Conservation (phyloP, 768 basidiomycete species). For the Trichaptum fuscoviolaceum region DNA sequence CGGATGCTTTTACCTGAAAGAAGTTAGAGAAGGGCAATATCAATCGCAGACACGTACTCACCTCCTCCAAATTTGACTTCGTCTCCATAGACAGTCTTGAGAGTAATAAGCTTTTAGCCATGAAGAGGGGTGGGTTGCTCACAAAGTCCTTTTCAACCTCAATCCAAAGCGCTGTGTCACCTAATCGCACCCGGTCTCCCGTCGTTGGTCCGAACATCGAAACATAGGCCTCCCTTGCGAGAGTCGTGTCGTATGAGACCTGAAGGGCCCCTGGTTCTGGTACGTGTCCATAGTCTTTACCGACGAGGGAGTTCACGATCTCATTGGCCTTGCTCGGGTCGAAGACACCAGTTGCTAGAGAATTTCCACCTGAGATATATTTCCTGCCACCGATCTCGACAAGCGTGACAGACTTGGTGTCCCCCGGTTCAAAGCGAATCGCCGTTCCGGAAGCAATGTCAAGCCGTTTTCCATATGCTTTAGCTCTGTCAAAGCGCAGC, state of each 20-base stretch:
- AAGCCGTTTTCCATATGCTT: slow-evolving; percentile 78
- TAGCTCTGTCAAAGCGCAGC: slow-evolving; percentile 75
- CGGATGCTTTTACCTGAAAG: slow-evolving; percentile 83
- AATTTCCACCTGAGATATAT: slow-evolving; percentile 75
- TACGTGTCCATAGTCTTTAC: slow-evolving; percentile 64
- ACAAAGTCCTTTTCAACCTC: slow-evolving; percentile 86
- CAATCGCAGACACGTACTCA: slow-evolving; percentile 21
- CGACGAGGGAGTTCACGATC: slow-evolving; percentile 43
- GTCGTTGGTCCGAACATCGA: slow-evolving; percentile 95
- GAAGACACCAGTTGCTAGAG: slow-evolving; percentile 53
- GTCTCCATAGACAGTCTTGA: slow-evolving; percentile 83
- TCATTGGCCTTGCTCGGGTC: slow-evolving; percentile 39
- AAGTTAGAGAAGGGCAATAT: background rate
- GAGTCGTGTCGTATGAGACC: slow-evolving; percentile 45
- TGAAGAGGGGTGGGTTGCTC: slow-evolving; percentile 9
- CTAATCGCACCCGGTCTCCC: slow-evolving; percentile 84
- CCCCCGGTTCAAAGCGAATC: slow-evolving; percentile 94
- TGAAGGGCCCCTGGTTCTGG: slow-evolving; percentile 59
- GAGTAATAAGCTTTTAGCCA: background rate
- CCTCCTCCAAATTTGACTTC: slow-evolving; percentile 99
- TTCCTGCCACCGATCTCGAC: slow-evolving; percentile 71
- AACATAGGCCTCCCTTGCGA: slow-evolving; percentile 72
- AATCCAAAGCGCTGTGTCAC: slow-evolving; percentile 88
- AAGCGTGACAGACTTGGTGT: slow-evolving; percentile 76
- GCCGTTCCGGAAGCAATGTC: slow-evolving; percentile 95